Base-by-base conservation (phyloP, 768 basidiomycete genomes). In the Clathrus columnatus region DNA sequence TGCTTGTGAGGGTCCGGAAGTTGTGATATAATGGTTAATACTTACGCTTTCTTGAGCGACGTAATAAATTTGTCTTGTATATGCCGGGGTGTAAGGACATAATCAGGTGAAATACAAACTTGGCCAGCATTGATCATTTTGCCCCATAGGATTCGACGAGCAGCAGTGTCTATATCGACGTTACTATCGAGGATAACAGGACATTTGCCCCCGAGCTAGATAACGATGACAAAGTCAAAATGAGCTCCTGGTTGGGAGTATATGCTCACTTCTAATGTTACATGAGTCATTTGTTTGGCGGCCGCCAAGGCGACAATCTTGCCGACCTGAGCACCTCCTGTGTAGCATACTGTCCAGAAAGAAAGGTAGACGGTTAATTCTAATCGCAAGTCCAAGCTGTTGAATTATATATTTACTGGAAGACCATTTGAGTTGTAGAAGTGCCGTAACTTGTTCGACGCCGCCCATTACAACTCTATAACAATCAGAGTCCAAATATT, bases 131-230 rank as follows among this genome's bases (percentile, higher is more conserved):
- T 93, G 18, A 72, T 68, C 48, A 71, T 69, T 61, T 89, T 89
- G n/a, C 88, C 88, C 87, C 87, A 92, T 32, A 91, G 66, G 46
- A 93, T 74, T 20, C 90, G 77, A 36, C 76, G 77, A 2, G 87
- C 87, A 0, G 83, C 75, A 7, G 75, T 69, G 54, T 82, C 73
- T 48, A 91, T 67, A 63, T 92, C 83, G 56, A 78, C 81, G 20
- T 72, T 73, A 0, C 85, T 75, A 65, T 91, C 87, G 46, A 93
- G 70, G 58, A 91, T 72, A 18, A 83, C 87, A 1, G 89, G 89
- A 1, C 78, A 82, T 67, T 91, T 89, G 24, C 62, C 60, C n/a
- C 63, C 63, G 14, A 64, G 49, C 57, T 55, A 48, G 16, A 48
- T n/a, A 20, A 50, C n/a, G n/a, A n/a, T n/a, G n/a, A n/a, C 7